Conservation (phyloP, 169 alveolate genomes). For the Eimeria acervulina region DNA sequence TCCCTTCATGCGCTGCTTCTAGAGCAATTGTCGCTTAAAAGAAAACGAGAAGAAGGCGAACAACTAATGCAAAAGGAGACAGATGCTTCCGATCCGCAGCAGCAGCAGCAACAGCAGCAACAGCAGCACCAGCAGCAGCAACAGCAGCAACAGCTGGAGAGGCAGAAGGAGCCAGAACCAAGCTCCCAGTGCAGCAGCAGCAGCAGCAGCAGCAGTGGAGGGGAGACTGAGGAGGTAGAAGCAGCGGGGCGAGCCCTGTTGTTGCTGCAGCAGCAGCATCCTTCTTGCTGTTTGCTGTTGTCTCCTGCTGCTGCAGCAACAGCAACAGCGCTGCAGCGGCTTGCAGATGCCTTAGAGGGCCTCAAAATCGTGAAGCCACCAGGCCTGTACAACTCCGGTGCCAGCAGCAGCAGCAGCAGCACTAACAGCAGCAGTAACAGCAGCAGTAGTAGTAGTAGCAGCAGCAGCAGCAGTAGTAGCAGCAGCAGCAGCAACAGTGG, state of each 20-base stretch:
- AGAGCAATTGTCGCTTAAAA: not conserved
- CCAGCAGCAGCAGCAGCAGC: constrained; percentile 2
- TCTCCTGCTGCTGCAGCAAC: constrained; percentile 15
- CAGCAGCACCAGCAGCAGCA: constrained; percentile 2
- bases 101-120: not conserved
- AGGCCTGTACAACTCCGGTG: no score
- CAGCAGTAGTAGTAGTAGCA: not conserved
- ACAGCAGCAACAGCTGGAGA: not conserved
- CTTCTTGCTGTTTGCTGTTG: not conserved
- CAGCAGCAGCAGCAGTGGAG: constrained; percentile 1
- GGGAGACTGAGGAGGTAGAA: not conserved
- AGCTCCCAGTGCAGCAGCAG: not conserved
- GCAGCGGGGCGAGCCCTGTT: not conserved
- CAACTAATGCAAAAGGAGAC: no score
- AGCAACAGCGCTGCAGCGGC: not conserved
- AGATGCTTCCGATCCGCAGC: no score
- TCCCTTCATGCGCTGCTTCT: not conserved
- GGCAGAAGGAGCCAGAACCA: not conserved
- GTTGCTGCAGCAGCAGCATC: constrained; percentile 7
- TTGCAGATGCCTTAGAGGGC: not conserved
- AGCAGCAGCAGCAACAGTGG: constrained; percentile 22
- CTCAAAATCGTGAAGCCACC: not conserved
- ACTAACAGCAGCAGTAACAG: constrained; percentile 4
- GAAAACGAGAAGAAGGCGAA: not conserved
- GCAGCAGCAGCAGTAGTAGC: constrained; percentile 25